A percentile compares a stretch with the other conserved stretches of the same genome.
These are phyloP conservation scores for Rutstroemia sydowiana DNA, from an alignment of 2,329 filamentous ascomycete genomes.

Conservation along the genomic window DNA sequence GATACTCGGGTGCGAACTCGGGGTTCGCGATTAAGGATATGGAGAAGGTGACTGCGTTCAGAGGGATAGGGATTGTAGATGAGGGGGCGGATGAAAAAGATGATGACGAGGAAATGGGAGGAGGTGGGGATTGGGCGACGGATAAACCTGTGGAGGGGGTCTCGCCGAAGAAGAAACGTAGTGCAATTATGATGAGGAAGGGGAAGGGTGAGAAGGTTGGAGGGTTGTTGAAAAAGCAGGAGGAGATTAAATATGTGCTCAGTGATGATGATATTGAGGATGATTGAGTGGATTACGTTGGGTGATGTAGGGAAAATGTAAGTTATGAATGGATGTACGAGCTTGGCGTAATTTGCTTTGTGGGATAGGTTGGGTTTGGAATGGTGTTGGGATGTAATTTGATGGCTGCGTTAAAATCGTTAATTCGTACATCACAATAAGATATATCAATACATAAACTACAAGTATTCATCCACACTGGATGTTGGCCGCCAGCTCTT, in stretches of 20 bases:
- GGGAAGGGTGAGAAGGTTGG: constrained; percentile 14
- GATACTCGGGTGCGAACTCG: background rate
- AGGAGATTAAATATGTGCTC: constrained; percentile 59
- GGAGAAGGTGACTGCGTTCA: constrained; percentile 31
- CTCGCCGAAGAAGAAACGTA: constrained; percentile 35
- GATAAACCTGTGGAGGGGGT: constrained; percentile 51
- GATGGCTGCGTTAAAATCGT: background rate
- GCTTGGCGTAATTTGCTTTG: background rate
- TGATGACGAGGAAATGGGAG: constrained; percentile 22
- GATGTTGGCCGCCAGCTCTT: background rate
- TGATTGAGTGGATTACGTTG: constrained; percentile 17
- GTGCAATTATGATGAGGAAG: constrained; percentile 14
- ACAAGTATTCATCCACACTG: background rate
- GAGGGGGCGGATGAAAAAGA: constrained; percentile 40
- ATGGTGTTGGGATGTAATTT: no score
- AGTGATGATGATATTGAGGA: constrained; percentile 85
- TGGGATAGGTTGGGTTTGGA: no score
- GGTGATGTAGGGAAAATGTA: background rate
- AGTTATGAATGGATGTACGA: background rate
- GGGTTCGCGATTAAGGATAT: constrained; percentile 33
- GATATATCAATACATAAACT: background rate
- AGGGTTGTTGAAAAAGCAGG: constrained; percentile 15
- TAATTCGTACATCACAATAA: background rate
- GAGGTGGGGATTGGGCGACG: constrained; percentile 49
- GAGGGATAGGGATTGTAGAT: constrained; percentile 31